Conservation (phyloP, 257 asterid genomes). For the Lycium ferocissimum region DNA sequence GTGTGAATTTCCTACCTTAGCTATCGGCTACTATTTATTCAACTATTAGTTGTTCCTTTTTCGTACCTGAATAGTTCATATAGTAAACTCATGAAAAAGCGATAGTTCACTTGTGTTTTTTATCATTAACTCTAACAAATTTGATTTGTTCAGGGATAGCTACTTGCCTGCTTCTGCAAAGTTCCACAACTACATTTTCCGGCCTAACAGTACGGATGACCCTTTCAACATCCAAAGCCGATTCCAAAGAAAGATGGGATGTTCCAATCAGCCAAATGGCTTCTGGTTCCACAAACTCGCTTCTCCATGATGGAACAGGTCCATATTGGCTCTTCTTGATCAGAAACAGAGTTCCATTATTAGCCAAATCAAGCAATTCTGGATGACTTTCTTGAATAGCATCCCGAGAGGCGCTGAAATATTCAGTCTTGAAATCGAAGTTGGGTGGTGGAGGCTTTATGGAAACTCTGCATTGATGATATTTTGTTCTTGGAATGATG, state of each 20-base stretch:
- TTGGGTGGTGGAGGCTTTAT: slow-evolving; percentile 67
- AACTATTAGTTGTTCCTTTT: no score
- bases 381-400: slow-evolving; percentile 69
- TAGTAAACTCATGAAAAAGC: no score
- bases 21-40: no score
- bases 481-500: background rate
- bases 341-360: slow-evolving; percentile 68
- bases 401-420: slow-evolving; percentile 54
- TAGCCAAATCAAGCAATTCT: slow-evolving; percentile 70
- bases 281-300: slow-evolving; percentile 84
- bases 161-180: slow-evolving; percentile 94
- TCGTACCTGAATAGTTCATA: no score
- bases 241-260: slow-evolving; percentile 63
- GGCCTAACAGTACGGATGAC: slow-evolving; percentile 73
- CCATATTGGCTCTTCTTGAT: slow-evolving; percentile 69
- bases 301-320: slow-evolving; percentile 85
- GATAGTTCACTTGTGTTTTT: no score
- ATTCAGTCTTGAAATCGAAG: slow-evolving; percentile 67
- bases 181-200: slow-evolving; percentile 91
- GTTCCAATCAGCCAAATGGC: slow-evolving; percentile 86
- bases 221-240: slow-evolving; percentile 71
- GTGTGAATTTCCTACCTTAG: no score
- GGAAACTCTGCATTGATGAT: slow-evolving; percentile 37
- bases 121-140: background rate
- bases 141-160: background rate